phyloP scores from a whole-genome alignment of 1,284 basidiomycete genomes.

The Ceratobasidium sp. region DNA sequence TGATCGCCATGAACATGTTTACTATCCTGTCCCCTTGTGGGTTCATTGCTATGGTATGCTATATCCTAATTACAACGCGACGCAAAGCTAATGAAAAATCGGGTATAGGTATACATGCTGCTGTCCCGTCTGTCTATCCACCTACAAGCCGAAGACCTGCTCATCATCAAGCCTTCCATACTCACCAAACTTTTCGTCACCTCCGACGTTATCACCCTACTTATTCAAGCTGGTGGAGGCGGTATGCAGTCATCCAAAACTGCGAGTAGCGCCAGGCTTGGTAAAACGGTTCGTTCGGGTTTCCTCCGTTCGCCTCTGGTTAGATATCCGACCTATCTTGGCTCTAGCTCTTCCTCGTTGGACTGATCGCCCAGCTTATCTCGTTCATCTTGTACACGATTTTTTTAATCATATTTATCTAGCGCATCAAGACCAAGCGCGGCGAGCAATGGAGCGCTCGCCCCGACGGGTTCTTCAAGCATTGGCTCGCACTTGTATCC shows the following conservation, averaged over 20 bases:
- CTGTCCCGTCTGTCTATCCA: neutral
- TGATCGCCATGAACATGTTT: constrained; percentile 15
- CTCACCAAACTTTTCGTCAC: constrained; percentile 5
- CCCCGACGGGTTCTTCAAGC: neutral
- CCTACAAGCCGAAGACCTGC: constrained; percentile 6
- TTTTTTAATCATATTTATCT: constrained; percentile 1
- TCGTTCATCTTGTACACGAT: neutral
- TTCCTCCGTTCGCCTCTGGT: no score
- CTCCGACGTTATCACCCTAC: constrained; percentile 23
- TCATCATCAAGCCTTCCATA: constrained; percentile 14
- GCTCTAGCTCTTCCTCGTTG: constrained; percentile 8
- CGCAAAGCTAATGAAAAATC: neutral
- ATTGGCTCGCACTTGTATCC: neutral
- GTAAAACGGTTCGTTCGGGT: neutral
- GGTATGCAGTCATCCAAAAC: neutral
- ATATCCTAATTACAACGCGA: neutral
- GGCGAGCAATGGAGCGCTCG: constrained; percentile 1
- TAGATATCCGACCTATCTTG: neutral
- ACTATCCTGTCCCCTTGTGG: constrained; percentile 23
- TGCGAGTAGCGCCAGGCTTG: neutral
- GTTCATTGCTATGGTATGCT: constrained; percentile 19
- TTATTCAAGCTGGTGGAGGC: constrained; percentile 8
- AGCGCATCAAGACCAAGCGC: constrained; percentile 34
- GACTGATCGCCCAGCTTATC: constrained; percentile 6
- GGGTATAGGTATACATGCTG: constrained; percentile 20